phyloP scores from a whole-genome alignment of 352 stramenopile genomes.

The Globisporangium yorkense region DNA sequence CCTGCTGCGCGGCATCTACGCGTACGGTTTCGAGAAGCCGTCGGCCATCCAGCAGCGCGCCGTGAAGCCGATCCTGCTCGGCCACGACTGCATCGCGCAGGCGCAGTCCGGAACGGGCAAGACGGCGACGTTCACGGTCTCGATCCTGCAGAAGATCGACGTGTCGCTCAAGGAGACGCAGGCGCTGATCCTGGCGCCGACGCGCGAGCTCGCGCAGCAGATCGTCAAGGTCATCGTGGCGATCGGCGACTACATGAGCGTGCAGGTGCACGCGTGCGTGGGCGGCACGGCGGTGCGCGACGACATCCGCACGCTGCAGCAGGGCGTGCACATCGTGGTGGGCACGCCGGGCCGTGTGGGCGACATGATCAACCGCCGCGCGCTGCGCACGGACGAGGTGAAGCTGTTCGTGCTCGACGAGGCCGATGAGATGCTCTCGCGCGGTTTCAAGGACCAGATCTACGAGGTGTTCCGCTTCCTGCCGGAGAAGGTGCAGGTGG shows the following conservation, averaged over 20 bases:
- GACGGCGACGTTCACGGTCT: constrained; percentile 99
- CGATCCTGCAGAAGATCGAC: constrained; percentile 98
- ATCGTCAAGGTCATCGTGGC: constrained; percentile 98
- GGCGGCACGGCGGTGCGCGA: constrained; percentile 97
- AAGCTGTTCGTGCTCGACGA: constrained; percentile 99
- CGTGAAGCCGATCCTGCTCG: constrained; percentile 97
- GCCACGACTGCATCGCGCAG: constrained; percentile 98
- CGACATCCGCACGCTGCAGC: constrained; percentile 97
- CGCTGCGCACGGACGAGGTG: constrained; percentile 92
- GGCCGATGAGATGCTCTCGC: constrained; percentile 99
- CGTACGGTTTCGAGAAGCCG: constrained; percentile 99
- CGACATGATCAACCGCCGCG: constrained; percentile 99
- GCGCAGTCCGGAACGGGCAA: constrained; percentile 99
- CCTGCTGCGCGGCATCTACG: constrained; percentile 99
- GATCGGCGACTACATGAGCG: constrained; percentile 95
- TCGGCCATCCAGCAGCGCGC: constrained; percentile 99
- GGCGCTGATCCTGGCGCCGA: constrained; percentile 98
- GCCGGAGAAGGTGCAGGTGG: constrained; percentile 96
- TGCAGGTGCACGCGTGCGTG: constrained; percentile 97
- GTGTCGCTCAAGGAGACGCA: constrained; percentile 94
- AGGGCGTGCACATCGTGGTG: constrained; percentile 97
- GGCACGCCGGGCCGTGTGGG: constrained; percentile 98
- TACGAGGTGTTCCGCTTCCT: constrained; percentile 99
- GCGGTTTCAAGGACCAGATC: constrained; percentile 99
- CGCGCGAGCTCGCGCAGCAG: constrained; percentile 98